Evolutionary conservation across 2,329 filamentous ascomycete genomes (phyloP), one percentile per base, ranked within the genome.

Genomic region (Penicillium nordicum): DNA sequence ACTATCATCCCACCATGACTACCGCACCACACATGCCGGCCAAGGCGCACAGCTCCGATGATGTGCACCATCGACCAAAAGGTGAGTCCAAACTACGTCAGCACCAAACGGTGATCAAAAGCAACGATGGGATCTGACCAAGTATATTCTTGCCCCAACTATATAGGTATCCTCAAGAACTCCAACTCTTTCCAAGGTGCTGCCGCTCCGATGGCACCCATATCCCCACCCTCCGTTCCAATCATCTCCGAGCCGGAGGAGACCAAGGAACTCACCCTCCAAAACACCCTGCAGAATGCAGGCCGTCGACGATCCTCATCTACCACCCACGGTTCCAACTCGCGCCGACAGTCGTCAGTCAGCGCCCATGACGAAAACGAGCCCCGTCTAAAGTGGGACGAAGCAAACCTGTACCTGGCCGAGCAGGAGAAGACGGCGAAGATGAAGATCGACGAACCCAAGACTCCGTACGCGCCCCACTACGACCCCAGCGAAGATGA

Each of bases 371-470:
- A 85, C 49, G 82, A 85, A 47, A 81, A 80, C 55, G 87, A 84
- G 57, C 88, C 89, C 61, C 87, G 92, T 60, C 82, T 99, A 65
- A 96, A 97, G 78, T 99, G 94, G 94, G 94, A 99, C 74, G 94
- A 99, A 79, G 94, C 90, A 44, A 99, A 99, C 72, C 83, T 99
- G 32, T 99, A 97, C 77, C 83, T 99, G 51, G 94, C 94, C 8
- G 94, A 99, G 78, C 93, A 97, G 76, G 91, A 97, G 76, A 92
- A 90, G 76, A 91, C 87, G 57, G 88, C 89, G 60, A 97, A 92
- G 57, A 99, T 99, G 94, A 99, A 97, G 82, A 99, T 99, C 63
- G 90, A 92, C 64, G 94, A 99, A 79, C 94, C 94, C 59, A 99
- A 99, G 82, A 99, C 94, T 8, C 94, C 94, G 5, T 99, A 93